Evolutionary conservation across 1,139 yeast species (phyloP), one percentile per base, ranked within the genome.

Genomic region (Hyphopichia wangnamkhiaoensis): DNA sequence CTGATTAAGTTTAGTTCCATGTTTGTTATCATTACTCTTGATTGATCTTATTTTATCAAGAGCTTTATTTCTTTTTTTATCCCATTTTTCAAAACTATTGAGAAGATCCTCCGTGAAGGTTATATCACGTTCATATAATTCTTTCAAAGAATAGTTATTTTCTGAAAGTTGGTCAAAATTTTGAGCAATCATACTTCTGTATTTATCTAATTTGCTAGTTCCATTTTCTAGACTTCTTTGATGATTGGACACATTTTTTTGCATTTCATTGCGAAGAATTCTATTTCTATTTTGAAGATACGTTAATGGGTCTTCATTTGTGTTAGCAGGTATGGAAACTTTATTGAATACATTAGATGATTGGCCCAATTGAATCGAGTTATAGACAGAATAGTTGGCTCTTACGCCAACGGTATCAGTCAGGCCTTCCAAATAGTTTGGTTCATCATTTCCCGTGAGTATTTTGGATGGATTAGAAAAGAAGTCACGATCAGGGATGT

Each of bases 131-230:
- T 59, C 49, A 48, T 79, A 80, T 1, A 79, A 55, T 49, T 80
- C 86, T 41, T 63, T 60, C 42, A 77, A 63, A 1, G 82, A 70
- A 39, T 69, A 70, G 45, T 71, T 68, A 31, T 68, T 63, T 37
- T 71, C 74, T 1, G 73, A 65, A 6, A 77, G 46, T 39, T 68
- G 69, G 21, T 54, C 56, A 29, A 73, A 62, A 36, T 58, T 49
- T 35, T 52, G 56, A 1, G 49, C 37, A 3, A 70, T 55, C 46
- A 49, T 47, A 13, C 44, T 46, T 37, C 83, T 52, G 2, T 61
- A 48, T 12, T 53, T 45, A 23, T 53, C 42, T 21, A 75, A 55
- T 29, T 56, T 54, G 15, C 52, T 55, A 45, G 65, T 65, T 1
- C 80, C 79, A 3, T 47, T 43, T 8, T 49, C 49, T 6, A 58